Base-by-base conservation (phyloP, 169 alveolate species). In the Fabrea salina region DNA sequence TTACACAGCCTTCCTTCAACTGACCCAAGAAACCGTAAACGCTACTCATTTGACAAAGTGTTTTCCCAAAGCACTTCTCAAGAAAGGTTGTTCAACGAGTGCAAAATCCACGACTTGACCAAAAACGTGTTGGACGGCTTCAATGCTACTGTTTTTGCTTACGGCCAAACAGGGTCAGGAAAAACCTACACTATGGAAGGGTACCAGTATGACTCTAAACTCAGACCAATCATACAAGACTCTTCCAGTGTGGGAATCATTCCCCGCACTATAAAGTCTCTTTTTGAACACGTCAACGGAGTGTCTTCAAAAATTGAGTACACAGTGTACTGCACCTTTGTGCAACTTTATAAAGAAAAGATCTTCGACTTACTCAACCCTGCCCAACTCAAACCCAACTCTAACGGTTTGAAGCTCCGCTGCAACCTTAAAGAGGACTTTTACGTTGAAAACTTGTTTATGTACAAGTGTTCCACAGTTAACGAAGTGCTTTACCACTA, bases 281-380 rank as follows among this genome's bases (percentile, higher is more conserved):
- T 61, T 16, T 61, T 61, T 37, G 50, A 35, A 33, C 25, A 27
- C 32, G 22, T 61, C 50, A 8, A 37, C 11, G 39, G 39, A 8
- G n/a, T n/a, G n/a, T n/a, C 41, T 84, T 49, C 68, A 74, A 74
- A 92, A 72, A 75, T 87, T 30, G 97, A 94, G 74, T 94, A 89
- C 74, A 89, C 83, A 68, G 92, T 94, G 5, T 89, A 92, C 51
- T 91, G 92, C 32, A 75, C 88, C 25, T 93, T 86, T 89, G 88
- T 88, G 3, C 96, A 95, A 76, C 88, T 95, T 41, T 94, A 95
- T 85, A 92, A 84, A 72, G 97, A 95, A 51, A 74, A 85, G 33
- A 86, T 91, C 11, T 89, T 86, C 59, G 98, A 95, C 75, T 67
- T 95, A 44, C 82, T 90, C 27, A 43, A 78, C 4, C 76, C 86